Evolutionary conservation across 257 asterid species (phyloP).

Genomic region (Solanum medicagineum): DNA sequence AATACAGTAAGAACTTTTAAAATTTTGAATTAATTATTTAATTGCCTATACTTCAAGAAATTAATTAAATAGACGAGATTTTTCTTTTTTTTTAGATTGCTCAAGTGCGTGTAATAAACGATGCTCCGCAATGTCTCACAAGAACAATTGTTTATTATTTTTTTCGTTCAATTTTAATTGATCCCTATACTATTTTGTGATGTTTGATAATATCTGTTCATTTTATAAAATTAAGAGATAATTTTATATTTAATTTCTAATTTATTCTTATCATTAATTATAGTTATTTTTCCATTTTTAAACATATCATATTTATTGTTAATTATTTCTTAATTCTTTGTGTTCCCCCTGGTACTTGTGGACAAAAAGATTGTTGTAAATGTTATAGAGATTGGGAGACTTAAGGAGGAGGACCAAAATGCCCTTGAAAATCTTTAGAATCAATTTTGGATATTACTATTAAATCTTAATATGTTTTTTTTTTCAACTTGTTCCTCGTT

Average conservation of each 20-base stretch:
- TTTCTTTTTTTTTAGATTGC: not conserved
- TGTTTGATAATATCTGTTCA: too few relatives aligned
- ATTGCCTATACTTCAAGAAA: not conserved
- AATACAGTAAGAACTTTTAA: not conserved
- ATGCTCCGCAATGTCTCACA: not conserved
- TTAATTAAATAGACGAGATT: not conserved
- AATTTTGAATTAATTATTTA: not conserved
- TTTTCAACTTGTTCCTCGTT: not conserved
- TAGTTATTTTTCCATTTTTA: too few relatives aligned
- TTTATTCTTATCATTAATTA: too few relatives aligned
- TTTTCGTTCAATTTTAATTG: too few relatives aligned
- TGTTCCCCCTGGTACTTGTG: not conserved
- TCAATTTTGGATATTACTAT: not conserved
- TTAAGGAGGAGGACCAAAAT: slow-evolving; percentile 10
- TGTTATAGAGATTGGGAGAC: slow-evolving; percentile 10
- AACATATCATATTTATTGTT: too few relatives aligned
- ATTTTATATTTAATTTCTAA: too few relatives aligned
- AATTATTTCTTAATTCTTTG: not conserved
- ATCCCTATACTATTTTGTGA: too few relatives aligned
- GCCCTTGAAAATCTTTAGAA: slow-evolving; percentile 5
- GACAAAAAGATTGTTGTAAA: not conserved
- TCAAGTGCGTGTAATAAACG: not conserved
- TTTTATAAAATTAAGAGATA: too few relatives aligned
- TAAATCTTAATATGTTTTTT: not conserved
- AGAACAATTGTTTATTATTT: not conserved